Conservation (phyloP, 2,329 filamentous ascomycete species). For the Sordariomycetes sp. region DNA sequence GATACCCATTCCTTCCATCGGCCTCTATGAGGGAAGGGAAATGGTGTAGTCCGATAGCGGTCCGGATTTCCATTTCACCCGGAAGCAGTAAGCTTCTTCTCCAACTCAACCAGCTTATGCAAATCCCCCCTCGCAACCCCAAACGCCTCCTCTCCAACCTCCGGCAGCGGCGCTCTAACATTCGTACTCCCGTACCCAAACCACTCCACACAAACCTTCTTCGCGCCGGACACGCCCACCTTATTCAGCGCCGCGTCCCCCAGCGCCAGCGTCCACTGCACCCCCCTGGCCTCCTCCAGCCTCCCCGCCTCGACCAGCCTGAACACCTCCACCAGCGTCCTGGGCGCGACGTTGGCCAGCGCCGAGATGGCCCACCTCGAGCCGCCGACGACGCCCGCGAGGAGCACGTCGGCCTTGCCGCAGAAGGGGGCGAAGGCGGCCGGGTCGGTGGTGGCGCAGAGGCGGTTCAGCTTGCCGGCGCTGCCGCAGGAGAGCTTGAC, state of each 20-base stretch:
- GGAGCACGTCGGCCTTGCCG: background rate
- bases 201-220: background rate
- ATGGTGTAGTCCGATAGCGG: no score
- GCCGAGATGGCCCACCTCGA: background rate
- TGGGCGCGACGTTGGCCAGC: background rate
- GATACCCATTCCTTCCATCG: no score
- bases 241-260: constrained; percentile 33
- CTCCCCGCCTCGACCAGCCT: constrained; percentile 48
- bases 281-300: constrained; percentile 42
- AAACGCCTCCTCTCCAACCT: background rate
- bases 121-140: background rate
- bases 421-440: constrained; percentile 2
- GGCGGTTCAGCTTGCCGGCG: constrained; percentile 48
- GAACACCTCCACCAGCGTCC: background rate
- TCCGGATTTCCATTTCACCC: no score
- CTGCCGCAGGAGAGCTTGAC: constrained; percentile 41
- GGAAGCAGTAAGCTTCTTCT: background rate
- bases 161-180: background rate
- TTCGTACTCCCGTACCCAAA: background rate
- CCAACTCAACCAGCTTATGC: background rate
- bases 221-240: background rate
- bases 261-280: constrained; percentile 52
- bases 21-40: no score
- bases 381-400: background rate
- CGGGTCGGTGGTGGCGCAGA: constrained; percentile 24